These are phyloP conservation scores for Symbiodinium pilosum DNA, from an alignment of 73 alveolate species.

Conservation along the genomic window DNA sequence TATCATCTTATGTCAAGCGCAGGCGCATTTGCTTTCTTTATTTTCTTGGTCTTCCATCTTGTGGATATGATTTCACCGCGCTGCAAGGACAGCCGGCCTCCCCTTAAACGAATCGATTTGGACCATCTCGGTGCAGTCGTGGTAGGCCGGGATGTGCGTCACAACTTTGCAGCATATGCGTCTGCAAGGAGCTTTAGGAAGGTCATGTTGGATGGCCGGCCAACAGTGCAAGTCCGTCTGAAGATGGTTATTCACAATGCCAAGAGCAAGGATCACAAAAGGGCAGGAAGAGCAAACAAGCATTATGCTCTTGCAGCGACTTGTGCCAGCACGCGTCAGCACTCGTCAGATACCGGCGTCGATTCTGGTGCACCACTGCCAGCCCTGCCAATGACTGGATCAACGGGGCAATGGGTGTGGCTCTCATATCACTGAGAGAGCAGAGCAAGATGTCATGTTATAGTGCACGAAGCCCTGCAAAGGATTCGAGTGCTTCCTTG, in stretches of 20 bases:
- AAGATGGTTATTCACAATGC: too few species aligned
- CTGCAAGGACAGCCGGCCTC: constrained; percentile 55
- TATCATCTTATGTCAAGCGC: too few species aligned
- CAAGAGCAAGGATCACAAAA: neutral
- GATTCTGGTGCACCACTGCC: neutral
- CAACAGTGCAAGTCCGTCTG: too few species aligned
- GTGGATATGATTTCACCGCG: neutral
- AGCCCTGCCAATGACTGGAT: neutral
- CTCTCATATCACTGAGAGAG: neutral
- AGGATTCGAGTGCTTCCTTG: constrained; percentile 46
- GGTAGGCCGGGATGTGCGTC: constrained; percentile 6
- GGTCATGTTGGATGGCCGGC: too few species aligned
- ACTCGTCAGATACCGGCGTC: neutral
- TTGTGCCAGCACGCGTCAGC: too few species aligned
- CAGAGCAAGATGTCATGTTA: too few species aligned
- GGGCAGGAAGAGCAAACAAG: neutral
- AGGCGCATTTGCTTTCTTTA: too few species aligned
- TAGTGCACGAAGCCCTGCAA: neutral
- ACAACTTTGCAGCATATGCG: too few species aligned
- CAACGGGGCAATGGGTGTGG: neutral
- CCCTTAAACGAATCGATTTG: constrained; percentile 56
- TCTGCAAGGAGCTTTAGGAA: too few species aligned
- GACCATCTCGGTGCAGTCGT: constrained; percentile 90
- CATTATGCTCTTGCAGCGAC: too few species aligned
- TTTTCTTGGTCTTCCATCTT: too few species aligned